Percentiles rank a stretch among this genome's conserved stretches.
Conservation (phyloP, 2,329 filamentous ascomycete genomes). For the Botrytis porri region DNA sequence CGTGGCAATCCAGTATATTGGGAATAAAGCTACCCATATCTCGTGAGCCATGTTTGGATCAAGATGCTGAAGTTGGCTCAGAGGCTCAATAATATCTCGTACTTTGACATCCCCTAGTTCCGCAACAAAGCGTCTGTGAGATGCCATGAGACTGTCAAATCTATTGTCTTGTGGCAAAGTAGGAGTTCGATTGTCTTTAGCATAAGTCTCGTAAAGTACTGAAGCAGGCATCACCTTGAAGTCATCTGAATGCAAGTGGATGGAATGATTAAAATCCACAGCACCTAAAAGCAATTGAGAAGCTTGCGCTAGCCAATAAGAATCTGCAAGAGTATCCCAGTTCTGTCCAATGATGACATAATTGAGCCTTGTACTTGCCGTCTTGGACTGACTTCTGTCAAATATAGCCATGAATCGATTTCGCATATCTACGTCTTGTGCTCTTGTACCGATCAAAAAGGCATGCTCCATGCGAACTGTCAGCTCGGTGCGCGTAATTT, state of each 20-base stretch:
- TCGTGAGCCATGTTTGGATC: slow-evolving; percentile 79
- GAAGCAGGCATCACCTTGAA: slow-evolving; percentile 75
- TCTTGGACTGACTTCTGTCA: slow-evolving; percentile 89
- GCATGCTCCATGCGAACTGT: slow-evolving; percentile 97
- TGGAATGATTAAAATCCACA: slow-evolving; percentile 76
- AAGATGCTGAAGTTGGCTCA: slow-evolving; percentile 88
- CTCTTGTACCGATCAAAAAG: slow-evolving; percentile 91
- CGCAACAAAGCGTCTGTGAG: slow-evolving; percentile 77
- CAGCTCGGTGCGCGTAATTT: slow-evolving; percentile 90
- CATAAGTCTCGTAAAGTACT: slow-evolving; percentile 69
- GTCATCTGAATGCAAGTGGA: slow-evolving; percentile 79
- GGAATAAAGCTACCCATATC: slow-evolving; percentile 88
- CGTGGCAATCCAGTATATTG: slow-evolving; percentile 88
- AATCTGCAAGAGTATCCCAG: slow-evolving; percentile 92
- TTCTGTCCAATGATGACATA: slow-evolving; percentile 92
- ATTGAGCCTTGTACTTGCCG: slow-evolving; percentile 80
- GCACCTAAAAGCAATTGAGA: slow-evolving; percentile 90
- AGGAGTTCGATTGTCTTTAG: slow-evolving; percentile 62
- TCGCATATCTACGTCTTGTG: slow-evolving; percentile 92
- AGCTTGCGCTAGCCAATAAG: slow-evolving; percentile 95
- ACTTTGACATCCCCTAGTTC: slow-evolving; percentile 84
- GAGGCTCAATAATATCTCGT: slow-evolving; percentile 83
- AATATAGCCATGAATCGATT: slow-evolving; percentile 97
- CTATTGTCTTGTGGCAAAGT: slow-evolving; percentile 76
- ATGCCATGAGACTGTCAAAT: slow-evolving; percentile 73